A percentile compares a stretch with the other conserved stretches of the same genome.
phyloP scores from a whole-genome alignment of 2,329 filamentous ascomycete species.

The Aureobasidium subglaciale region DNA sequence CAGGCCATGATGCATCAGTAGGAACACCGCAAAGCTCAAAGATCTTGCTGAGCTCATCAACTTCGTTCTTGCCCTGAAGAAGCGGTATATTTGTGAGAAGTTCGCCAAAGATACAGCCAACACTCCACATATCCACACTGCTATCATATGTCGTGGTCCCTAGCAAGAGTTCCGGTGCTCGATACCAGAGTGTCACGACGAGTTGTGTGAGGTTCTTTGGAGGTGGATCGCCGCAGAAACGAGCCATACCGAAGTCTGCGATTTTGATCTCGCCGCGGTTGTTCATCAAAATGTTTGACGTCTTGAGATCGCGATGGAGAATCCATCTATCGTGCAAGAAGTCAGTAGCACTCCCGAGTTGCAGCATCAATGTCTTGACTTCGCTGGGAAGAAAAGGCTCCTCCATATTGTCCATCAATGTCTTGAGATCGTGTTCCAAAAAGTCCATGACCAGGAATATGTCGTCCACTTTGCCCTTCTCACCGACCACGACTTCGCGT shows the following conservation, averaged over 20 bases:
- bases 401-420: conserved; percentile 85
- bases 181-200: conserved; percentile 96
- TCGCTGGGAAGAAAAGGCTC: conserved; percentile 91
- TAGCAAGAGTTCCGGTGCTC: conserved; percentile 81
- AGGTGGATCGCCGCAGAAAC: conserved; percentile 74
- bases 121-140: conserved; percentile 88
- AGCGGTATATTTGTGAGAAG: conserved; percentile 75
- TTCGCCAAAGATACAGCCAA: conserved; percentile 94
- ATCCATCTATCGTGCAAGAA: conserved; percentile 90
- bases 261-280: conserved; percentile 93
- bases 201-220: conserved; percentile 74
- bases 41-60: conserved; percentile 79
- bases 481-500: conserved; percentile 62
- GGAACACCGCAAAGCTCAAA: conserved; percentile 86
- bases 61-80: conserved; percentile 84
- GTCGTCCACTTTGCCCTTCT: conserved; percentile 37
- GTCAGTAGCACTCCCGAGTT: conserved; percentile 70
- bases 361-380: conserved; percentile 79
- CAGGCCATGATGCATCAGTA: conserved; percentile 74
- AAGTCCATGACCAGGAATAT: conserved; percentile 96
- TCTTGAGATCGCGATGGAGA: conserved; percentile 83
- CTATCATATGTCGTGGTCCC: conserved; percentile 68
- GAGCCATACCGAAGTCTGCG: conserved; percentile 96
- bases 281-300: conserved; percentile 87
- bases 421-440: conserved; percentile 92